These are phyloP conservation scores for Pythium pyrilobum DNA, from an alignment of 352 stramenopile species.

Conservation along the genomic window DNA sequence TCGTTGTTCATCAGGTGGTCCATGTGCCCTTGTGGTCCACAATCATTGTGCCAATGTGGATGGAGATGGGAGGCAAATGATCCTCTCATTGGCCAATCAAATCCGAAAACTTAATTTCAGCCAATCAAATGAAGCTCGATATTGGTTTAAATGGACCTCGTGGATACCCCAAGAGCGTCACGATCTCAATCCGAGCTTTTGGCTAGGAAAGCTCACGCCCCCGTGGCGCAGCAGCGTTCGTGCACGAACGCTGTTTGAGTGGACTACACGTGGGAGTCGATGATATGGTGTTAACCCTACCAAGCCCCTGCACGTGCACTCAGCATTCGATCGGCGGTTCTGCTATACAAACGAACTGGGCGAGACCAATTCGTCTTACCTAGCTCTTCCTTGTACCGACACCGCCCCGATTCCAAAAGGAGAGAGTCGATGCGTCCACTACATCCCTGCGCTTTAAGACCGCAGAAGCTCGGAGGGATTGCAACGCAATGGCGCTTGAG, in stretches of 20 bases:
- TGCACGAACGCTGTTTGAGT: too few species aligned
- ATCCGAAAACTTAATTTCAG: not conserved
- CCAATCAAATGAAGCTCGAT: not conserved
- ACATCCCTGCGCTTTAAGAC: slow-evolving; percentile 58
- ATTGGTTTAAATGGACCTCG: not conserved
- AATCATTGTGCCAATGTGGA: too few species aligned
- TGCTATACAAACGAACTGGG: slow-evolving; percentile 67
- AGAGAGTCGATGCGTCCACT: slow-evolving; percentile 63
- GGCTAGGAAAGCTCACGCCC: too few species aligned
- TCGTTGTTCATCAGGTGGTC: too few species aligned
- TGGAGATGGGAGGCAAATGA: too few species aligned
- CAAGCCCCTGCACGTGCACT: too few species aligned
- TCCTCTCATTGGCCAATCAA: slow-evolving; percentile 8
- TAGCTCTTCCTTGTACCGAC: slow-evolving; percentile 51
- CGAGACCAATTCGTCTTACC: slow-evolving; percentile 83
- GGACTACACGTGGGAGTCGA: too few species aligned
- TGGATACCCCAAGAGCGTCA: slow-evolving; percentile 2
- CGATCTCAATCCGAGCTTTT: not conserved
- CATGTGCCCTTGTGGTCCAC: too few species aligned
- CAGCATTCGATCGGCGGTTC: slow-evolving; percentile 31
- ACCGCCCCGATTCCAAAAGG: slow-evolving; percentile 46
- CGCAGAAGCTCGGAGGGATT: slow-evolving; percentile 50
- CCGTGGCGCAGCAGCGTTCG: too few species aligned
- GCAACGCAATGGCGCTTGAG: slow-evolving; percentile 45
- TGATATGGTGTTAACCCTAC: not conserved